Conservation (phyloP, 2,329 filamentous ascomycete species). For the Pyricularia pennisetigena region DNA sequence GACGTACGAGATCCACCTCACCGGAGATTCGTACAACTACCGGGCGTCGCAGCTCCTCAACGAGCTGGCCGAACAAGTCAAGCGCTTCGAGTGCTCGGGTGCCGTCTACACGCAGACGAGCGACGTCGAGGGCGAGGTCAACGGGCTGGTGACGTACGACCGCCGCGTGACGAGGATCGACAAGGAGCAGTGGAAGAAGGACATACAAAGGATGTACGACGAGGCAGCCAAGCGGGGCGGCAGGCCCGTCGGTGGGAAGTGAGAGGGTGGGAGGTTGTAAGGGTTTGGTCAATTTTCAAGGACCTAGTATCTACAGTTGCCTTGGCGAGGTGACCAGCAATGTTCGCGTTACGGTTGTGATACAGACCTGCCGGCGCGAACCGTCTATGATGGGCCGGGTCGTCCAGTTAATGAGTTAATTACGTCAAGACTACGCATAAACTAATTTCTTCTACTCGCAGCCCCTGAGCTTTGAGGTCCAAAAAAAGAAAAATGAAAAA, state of each 20-base stretch:
- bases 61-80: constrained; percentile 52
- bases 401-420: no score
- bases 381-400: no score
- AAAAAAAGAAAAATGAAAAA: no score
- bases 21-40: constrained; percentile 55
- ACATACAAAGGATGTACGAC: constrained; percentile 50
- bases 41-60: constrained; percentile 49
- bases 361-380: not conserved
- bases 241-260: not conserved
- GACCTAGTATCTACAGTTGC: not conserved
- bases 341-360: not conserved
- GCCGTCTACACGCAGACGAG: constrained; percentile 67
- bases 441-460: no score
- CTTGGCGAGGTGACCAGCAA: not conserved
- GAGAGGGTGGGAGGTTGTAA: not conserved
- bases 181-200: constrained; percentile 44
- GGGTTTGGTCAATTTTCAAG: not conserved
- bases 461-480: no score
- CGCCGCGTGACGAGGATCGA: constrained; percentile 49
- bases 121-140: constrained; percentile 66
- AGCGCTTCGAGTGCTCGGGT: constrained; percentile 52
- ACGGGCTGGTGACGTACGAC: constrained; percentile 62
- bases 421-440: no score
- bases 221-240: constrained; percentile 28
- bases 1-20: constrained; percentile 56